These are phyloP conservation scores for Aureobasidium sp. DNA, from an alignment of 2,329 filamentous ascomycete species.

Conservation along the genomic window DNA sequence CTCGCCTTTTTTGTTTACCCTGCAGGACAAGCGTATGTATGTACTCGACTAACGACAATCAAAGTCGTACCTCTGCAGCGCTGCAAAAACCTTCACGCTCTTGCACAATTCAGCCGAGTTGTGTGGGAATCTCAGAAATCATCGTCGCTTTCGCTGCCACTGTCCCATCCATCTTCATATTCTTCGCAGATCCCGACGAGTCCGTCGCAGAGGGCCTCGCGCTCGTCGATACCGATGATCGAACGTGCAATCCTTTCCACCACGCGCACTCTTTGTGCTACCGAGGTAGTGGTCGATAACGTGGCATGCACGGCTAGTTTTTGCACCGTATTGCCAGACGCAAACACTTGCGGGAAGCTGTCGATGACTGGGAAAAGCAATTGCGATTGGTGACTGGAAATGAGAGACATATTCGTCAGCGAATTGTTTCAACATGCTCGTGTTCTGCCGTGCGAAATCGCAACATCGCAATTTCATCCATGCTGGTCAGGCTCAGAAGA, in stretches of 20 bases:
- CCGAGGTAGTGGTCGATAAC: conserved; percentile 66
- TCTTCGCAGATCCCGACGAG: conserved; percentile 77
- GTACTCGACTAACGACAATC: too few species aligned
- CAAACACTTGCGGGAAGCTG: conserved; percentile 75
- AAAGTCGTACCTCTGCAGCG: neutral
- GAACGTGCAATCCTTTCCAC: conserved; percentile 49
- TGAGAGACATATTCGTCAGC: too few species aligned
- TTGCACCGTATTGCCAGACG: conserved; percentile 33
- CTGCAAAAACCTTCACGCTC: neutral
- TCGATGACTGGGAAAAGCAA: conserved; percentile 71
- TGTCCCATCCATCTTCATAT: conserved; percentile 82
- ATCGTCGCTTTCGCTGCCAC: conserved; percentile 61
- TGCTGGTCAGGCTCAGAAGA: too few species aligned
- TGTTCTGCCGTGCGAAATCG: neutral
- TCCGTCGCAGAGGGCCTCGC: conserved; percentile 75
- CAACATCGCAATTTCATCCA: neutral
- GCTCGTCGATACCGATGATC: conserved; percentile 65
- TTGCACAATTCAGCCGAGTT: neutral
- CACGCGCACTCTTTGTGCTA: conserved; percentile 61
- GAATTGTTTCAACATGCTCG: neutral
- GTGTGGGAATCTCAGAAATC: conserved; percentile 15
- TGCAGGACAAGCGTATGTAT: conserved; percentile 1
- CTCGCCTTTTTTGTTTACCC: neutral
- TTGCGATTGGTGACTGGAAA: conserved; percentile 34
- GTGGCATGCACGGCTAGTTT: conserved; percentile 44